These are phyloP conservation scores for Pythium aphanidermatum DNA, from an alignment of 352 stramenopile species.

Conservation along the genomic window DNA sequence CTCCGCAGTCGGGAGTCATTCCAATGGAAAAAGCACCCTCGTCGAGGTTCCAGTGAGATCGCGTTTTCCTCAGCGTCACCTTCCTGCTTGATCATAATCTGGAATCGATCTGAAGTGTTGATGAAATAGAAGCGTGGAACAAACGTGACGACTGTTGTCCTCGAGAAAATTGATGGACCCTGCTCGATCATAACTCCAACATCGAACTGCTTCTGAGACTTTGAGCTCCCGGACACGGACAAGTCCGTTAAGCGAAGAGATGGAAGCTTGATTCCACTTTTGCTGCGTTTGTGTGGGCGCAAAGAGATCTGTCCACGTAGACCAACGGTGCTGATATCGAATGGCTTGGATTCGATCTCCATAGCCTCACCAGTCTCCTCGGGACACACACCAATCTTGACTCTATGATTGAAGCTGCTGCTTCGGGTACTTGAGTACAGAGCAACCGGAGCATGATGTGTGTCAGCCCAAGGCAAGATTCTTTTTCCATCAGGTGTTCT, in stretches of 20 bases:
- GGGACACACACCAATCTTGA: constrained; percentile 59
- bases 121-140: constrained; percentile 79
- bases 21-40: constrained; percentile 79
- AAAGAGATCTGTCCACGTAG: constrained; percentile 70
- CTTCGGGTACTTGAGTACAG: constrained; percentile 67
- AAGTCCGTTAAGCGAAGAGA: constrained; percentile 41
- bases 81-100: constrained; percentile 67
- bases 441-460: constrained; percentile 44
- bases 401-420: constrained; percentile 43
- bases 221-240: constrained; percentile 10
- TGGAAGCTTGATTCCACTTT: constrained; percentile 32
- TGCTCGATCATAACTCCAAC: constrained; percentile 86
- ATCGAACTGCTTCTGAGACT: constrained; percentile 67
- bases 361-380: constrained; percentile 21
- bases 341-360: constrained; percentile 65
- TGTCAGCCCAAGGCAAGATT: constrained; percentile 31
- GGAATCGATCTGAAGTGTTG: constrained; percentile 60
- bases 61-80: constrained; percentile 26
- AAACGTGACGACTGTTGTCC: constrained; percentile 72
- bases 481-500: constrained; percentile 54
- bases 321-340: constrained; percentile 75
- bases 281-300: constrained; percentile 33
- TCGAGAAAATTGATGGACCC: constrained; percentile 64
- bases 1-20: constrained; percentile 51
- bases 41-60: constrained; percentile 39